These are phyloP conservation scores for Amauroascus verrucosus DNA, from an alignment of 2,329 filamentous ascomycete genomes.

Conservation along the genomic window DNA sequence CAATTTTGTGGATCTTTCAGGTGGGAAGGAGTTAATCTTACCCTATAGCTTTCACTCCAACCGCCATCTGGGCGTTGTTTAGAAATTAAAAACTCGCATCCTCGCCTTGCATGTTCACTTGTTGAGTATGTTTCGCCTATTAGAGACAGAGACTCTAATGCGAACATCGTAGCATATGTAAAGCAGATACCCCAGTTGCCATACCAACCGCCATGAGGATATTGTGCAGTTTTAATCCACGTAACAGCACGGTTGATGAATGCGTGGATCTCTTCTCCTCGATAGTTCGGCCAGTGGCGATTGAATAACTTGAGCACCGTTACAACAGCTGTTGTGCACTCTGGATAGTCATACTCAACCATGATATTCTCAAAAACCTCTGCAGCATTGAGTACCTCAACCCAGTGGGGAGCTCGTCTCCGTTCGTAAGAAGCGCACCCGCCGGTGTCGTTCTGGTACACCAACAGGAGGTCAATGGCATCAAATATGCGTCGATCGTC, in stretches of 20 bases:
- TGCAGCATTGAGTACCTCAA: slow-evolving; percentile 16
- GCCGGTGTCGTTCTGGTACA: slow-evolving; percentile 13
- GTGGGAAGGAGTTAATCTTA: not conserved
- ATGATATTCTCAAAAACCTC: slow-evolving; percentile 15
- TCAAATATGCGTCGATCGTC: slow-evolving; percentile 5
- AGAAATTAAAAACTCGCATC: slow-evolving; percentile 74
- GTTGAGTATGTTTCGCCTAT: slow-evolving; percentile 59
- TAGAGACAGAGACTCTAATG: slow-evolving; percentile 11
- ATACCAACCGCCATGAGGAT: slow-evolving; percentile 15
- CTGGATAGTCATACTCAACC: slow-evolving; percentile 16
- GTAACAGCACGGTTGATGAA: slow-evolving; percentile 1
- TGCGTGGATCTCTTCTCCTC: slow-evolving; percentile 10
- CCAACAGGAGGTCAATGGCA: slow-evolving; percentile 13
- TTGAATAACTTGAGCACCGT: slow-evolving; percentile 9
- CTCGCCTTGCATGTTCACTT: slow-evolving; percentile 57
- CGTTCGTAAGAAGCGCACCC: slow-evolving; percentile 14
- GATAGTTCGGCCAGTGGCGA: slow-evolving; percentile 11
- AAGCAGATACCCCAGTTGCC: slow-evolving; percentile 17
- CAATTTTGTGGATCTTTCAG: not conserved
- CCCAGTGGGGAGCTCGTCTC: slow-evolving; percentile 2
- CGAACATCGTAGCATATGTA: slow-evolving; percentile 17
- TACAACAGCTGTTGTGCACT: slow-evolving; percentile 16
- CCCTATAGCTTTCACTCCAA: slow-evolving; percentile 80
- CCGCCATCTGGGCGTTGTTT: slow-evolving; percentile 82
- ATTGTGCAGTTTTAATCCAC: slow-evolving; percentile 10